Conservation (phyloP, 441 rosid species). For the Rhodomyrtus psidioides region DNA sequence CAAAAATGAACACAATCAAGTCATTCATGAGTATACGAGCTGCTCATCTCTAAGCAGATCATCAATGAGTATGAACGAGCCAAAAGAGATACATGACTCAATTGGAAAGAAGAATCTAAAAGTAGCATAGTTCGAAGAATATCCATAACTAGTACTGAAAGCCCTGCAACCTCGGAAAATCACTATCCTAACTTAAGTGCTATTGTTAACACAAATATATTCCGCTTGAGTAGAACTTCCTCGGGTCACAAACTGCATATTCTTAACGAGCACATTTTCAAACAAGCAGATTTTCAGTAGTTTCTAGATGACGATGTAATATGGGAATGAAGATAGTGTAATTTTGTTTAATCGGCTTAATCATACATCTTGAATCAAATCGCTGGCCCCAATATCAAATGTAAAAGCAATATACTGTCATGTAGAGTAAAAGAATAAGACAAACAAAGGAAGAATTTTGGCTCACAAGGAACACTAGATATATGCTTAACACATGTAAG, state of each 20-base stretch:
- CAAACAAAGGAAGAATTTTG: neutral
- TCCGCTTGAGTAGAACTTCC: neutral
- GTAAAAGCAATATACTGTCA: neutral
- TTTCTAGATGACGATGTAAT: neutral
- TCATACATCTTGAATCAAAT: neutral
- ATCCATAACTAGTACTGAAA: neutral
- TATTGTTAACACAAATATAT: neutral
- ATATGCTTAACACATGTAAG: too few relatives aligned
- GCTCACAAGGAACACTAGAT: too few relatives aligned
- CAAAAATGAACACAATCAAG: too few relatives aligned
- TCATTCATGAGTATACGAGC: neutral
- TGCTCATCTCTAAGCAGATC: neutral
- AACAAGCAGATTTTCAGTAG: neutral
- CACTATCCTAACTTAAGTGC: neutral
- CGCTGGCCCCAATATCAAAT: neutral
- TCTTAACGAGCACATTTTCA: neutral
- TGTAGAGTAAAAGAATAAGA: neutral
- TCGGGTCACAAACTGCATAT: neutral
- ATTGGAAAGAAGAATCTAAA: neutral
- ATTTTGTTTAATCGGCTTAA: neutral
- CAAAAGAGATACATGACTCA: neutral
- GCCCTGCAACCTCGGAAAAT: neutral
- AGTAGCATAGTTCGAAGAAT: neutral
- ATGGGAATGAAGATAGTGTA: neutral
- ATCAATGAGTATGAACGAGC: neutral